These are phyloP conservation scores for Penicillium desertorum DNA, from an alignment of 495 filamentous ascomycete genomes.

Conservation along the genomic window DNA sequence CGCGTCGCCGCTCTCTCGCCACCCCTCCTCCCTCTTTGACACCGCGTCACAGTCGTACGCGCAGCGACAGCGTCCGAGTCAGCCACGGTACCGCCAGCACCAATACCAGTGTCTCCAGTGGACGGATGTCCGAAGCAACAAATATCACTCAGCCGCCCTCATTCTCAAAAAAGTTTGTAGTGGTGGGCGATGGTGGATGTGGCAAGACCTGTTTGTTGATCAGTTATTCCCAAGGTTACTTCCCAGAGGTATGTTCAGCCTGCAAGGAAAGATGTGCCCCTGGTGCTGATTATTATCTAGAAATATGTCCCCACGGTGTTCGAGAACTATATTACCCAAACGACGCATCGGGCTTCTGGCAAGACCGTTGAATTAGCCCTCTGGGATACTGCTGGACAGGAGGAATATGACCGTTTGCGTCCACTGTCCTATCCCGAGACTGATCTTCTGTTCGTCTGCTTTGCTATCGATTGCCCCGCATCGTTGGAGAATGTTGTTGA, in stretches of 20 bases:
- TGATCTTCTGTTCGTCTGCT: conserved; percentile 96
- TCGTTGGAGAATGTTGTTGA: conserved; percentile 98
- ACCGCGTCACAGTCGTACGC: conserved; percentile 51
- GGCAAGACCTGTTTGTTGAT: conserved; percentile 98
- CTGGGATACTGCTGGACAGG: conserved; percentile 98
- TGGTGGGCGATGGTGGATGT: conserved; percentile 96
- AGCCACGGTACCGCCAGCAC: conserved; percentile 86
- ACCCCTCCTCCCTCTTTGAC: conserved; percentile 48
- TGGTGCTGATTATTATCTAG: conserved; percentile 45
- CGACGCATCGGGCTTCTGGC: conserved; percentile 76
- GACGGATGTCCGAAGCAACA: conserved; percentile 70
- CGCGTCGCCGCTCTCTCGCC: conserved; percentile 50
- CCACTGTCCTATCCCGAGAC: conserved; percentile 97
- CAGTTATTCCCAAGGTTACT: conserved; percentile 96
- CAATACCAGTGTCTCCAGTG: conserved; percentile 63
- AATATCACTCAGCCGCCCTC: conserved; percentile 84
- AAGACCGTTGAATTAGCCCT: conserved; percentile 95
- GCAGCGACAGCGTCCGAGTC: conserved; percentile 60
- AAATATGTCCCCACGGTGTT: conserved; percentile 99
- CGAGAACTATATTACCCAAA: conserved; percentile 99
- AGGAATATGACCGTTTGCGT: conserved; percentile 95
- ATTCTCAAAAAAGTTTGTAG: conserved; percentile 98
- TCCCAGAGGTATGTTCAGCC: conserved; percentile 75
- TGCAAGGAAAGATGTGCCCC: background rate
- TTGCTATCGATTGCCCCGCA: conserved; percentile 97